These are phyloP conservation scores for Uronychia binucleata DNA, from an alignment of 73 alveolate species.

Conservation along the genomic window DNA sequence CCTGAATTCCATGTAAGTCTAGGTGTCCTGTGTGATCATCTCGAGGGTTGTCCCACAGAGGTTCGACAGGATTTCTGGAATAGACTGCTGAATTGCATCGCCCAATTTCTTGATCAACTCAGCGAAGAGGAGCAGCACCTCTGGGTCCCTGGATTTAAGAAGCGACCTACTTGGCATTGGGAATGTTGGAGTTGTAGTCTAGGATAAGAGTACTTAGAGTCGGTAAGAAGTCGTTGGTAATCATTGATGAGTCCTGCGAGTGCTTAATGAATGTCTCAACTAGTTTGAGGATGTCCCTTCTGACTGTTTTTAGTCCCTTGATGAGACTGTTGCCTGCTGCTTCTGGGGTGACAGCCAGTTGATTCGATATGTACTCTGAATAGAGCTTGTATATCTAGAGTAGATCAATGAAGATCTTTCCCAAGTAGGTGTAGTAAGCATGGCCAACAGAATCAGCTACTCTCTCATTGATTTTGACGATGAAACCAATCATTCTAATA, in stretches of 20 bases:
- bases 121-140: conserved; percentile 88
- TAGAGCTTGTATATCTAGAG: conserved; percentile 72
- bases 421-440: conserved; percentile 77
- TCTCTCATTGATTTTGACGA: conserved; percentile 87
- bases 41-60: conserved; percentile 83
- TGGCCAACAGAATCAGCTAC: conserved; percentile 87
- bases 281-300: conserved; percentile 78
- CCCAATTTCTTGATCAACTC: conserved; percentile 81
- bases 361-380: conserved; percentile 69
- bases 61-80: conserved; percentile 76
- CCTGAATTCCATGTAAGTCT: conserved; percentile 95
- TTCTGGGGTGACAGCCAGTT: conserved; percentile 45
- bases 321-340: conserved; percentile 57
- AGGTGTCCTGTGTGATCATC: conserved; percentile 87
- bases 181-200: conserved; percentile 82
- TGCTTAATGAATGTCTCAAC: conserved; percentile 61
- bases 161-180: conserved; percentile 53
- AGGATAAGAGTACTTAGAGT: conserved; percentile 75
- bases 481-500: conserved; percentile 73
- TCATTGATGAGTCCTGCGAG: conserved; percentile 24
- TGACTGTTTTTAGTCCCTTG: conserved; percentile 71
- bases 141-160: conserved; percentile 83
- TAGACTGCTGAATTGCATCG: conserved; percentile 67
- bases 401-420: conserved; percentile 69
- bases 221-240: conserved; percentile 68